Evolutionary conservation across 176 grass and related monocot genomes (phyloP).

Genomic region (Phoenix roebelenii): DNA sequence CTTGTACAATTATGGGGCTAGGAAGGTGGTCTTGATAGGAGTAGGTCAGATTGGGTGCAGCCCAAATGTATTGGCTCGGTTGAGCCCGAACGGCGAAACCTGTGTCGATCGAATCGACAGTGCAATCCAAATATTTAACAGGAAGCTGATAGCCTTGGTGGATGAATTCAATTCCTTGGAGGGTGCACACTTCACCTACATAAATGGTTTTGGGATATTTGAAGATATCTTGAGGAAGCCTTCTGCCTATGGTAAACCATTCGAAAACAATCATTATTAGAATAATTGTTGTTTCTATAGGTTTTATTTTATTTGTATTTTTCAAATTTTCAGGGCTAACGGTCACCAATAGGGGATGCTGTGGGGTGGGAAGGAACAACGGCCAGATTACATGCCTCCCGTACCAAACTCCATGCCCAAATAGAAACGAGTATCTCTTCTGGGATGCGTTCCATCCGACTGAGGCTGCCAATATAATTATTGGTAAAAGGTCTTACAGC

Average conservation of each 20-base stretch:
- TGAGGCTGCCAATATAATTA: slow-evolving; percentile 67
- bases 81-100: slow-evolving; percentile 51
- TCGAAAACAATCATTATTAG: too few relatives aligned
- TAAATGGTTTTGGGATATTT: slow-evolving; percentile 71
- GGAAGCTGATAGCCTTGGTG: slow-evolving; percentile 36
- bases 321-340: slow-evolving; percentile 27
- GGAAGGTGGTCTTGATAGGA: slow-evolving; percentile 85
- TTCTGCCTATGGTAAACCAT: slow-evolving; percentile 19
- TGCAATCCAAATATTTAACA: slow-evolving; percentile 80
- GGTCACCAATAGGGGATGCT: slow-evolving; percentile 68
- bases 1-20: slow-evolving; percentile 59
- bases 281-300: neutral
- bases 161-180: slow-evolving; percentile 61
- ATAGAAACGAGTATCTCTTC: slow-evolving; percentile 77
- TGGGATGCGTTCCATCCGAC: slow-evolving; percentile 97
- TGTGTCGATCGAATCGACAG: slow-evolving; percentile 52
- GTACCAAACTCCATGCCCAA: slow-evolving; percentile 66
- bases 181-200: slow-evolving; percentile 76
- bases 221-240: slow-evolving; percentile 46
- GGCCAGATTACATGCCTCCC: slow-evolving; percentile 90
- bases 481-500: slow-evolving; percentile 57
- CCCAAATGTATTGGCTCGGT: slow-evolving; percentile 76
- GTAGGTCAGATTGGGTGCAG: slow-evolving; percentile 78
- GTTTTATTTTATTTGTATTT: slow-evolving; percentile 9
- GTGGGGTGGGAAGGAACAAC: slow-evolving; percentile 96